Base-by-base conservation (phyloP, 2,329 filamentous ascomycete genomes). In the Furcasterigmium sp. region DNA sequence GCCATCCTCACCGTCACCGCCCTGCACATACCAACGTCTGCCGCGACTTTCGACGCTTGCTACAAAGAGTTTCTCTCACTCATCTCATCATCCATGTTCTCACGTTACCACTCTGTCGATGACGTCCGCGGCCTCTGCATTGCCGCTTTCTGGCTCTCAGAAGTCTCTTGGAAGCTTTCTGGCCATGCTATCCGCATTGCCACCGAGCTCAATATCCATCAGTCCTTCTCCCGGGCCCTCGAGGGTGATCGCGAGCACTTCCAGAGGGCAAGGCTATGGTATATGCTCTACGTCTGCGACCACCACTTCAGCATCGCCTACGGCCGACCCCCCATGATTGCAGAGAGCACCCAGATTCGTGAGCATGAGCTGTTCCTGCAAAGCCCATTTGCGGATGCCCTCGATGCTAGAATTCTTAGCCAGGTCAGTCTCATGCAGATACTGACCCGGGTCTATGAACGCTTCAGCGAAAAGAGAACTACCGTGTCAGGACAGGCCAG, bases 101-200 rank as follows among this genome's bases (percentile, higher is more conserved):
- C 76, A 14, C 68, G 76, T 18, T 73, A 77, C 23, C 74, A 80
- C 44, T 74, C 70, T 19, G 59, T 78, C 15, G 78, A 83, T 45
- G 75, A 76, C 46, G 70, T 83, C 17, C 72, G 78, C 3, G 80
- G 71, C 1, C 68, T 84, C 7, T 80, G 76, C 47, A 75, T 83
- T 17, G 79, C 74, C 1, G 76, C 79, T 1, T 84, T 83, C 52
- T 83, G 78, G 78, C 62, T 83, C 3, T 75, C 76, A 3, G 78
- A 83, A 5, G 61, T 80, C 3, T 77, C 73, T 9, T 80, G 78
- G 76, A 82, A 78, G 46, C 62, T 83, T 1, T 78, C 74, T 1
- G 78, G 78, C 2, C 72, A 76, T 49, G 75, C 75, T 1, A 73
- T 78, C 3, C 69, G 75, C n/a, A 76, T 78, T 39, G 75, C 75